phyloP scores from a whole-genome alignment of 495 filamentous ascomycete genomes.

The Lepraria neglecta region DNA sequence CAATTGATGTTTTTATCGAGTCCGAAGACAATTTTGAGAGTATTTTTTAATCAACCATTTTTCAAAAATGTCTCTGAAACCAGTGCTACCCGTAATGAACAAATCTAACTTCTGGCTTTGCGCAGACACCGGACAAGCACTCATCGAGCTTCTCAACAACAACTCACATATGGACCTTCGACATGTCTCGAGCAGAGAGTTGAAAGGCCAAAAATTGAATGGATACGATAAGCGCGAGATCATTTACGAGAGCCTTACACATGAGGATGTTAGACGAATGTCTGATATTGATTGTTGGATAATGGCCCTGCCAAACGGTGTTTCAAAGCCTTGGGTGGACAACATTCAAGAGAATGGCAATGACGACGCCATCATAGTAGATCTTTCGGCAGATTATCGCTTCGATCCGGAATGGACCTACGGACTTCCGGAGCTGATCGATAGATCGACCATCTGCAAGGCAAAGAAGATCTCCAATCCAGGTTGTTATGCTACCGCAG shows the following conservation, averaged over 20 bases:
- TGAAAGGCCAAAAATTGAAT: constrained; percentile 82
- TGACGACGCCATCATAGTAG: constrained; percentile 76
- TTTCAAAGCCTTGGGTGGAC: constrained; percentile 94
- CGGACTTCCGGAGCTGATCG: constrained; percentile 84
- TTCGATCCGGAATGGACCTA: constrained; percentile 92
- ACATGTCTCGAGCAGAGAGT: constrained; percentile 91
- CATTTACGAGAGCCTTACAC: constrained; percentile 82
- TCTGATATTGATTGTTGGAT: constrained; percentile 97
- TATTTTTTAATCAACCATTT: too few relatives aligned
- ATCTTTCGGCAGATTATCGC: constrained; percentile 91
- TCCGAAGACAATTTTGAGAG: too few relatives aligned
- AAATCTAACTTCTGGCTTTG: too few relatives aligned
- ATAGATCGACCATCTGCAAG: constrained; percentile 67
- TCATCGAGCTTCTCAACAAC: constrained; percentile 80
- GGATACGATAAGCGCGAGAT: constrained; percentile 92
- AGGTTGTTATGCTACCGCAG: constrained; percentile 95
- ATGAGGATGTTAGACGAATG: constrained; percentile 88
- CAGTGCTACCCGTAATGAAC: too few relatives aligned
- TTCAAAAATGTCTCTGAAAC: too few relatives aligned
- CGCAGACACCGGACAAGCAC: constrained; percentile 74
- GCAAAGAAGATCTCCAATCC: constrained; percentile 90
- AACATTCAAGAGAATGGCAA: constrained; percentile 66
- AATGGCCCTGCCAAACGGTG: constrained; percentile 95
- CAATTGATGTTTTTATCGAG: too few relatives aligned
- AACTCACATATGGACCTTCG: constrained; percentile 93